These are phyloP conservation scores for Pichia sp. DNA, from an alignment of 1,139 yeast genomes.

Conservation along the genomic window DNA sequence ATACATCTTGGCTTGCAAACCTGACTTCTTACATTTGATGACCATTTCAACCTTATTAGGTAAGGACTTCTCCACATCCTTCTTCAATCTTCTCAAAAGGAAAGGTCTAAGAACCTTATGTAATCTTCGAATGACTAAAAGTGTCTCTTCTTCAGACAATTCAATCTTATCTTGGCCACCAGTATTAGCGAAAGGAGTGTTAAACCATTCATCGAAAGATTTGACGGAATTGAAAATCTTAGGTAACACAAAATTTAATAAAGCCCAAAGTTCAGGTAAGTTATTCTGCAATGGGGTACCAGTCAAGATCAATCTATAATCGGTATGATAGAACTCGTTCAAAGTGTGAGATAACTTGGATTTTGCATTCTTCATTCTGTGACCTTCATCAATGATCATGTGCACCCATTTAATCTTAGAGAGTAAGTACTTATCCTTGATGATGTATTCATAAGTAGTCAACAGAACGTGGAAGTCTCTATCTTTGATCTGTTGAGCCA, in stretches of 20 bases:
- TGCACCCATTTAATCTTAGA: slow-evolving; percentile 83
- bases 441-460: slow-evolving; percentile 90
- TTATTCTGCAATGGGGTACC: slow-evolving; percentile 98
- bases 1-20: slow-evolving; percentile 70
- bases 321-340: slow-evolving; percentile 73
- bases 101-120: slow-evolving; percentile 92
- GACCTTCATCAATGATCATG: slow-evolving; percentile 99
- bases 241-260: slow-evolving; percentile 88
- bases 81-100: slow-evolving; percentile 82
- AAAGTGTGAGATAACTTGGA: slow-evolving; percentile 83
- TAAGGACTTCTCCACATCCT: slow-evolving; percentile 90
- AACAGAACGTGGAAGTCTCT: slow-evolving; percentile 87
- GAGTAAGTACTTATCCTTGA: slow-evolving; percentile 78
- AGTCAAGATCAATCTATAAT: slow-evolving; percentile 83
- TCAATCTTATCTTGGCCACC: slow-evolving; percentile 93
- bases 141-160: slow-evolving; percentile 89
- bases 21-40: slow-evolving; percentile 79
- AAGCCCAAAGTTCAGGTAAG: slow-evolving; percentile 95
- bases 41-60: slow-evolving; percentile 93
- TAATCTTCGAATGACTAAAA: slow-evolving; percentile 83
- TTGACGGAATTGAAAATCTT: slow-evolving; percentile 95
- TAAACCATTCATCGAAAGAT: slow-evolving; percentile 98
- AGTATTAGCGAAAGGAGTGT: slow-evolving; percentile 95
- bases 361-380: slow-evolving; percentile 91
- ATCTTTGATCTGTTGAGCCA: slow-evolving; percentile 63